Base-by-base conservation (phyloP, 83 land plant genomes). In the Thuja plicata region DNA sequence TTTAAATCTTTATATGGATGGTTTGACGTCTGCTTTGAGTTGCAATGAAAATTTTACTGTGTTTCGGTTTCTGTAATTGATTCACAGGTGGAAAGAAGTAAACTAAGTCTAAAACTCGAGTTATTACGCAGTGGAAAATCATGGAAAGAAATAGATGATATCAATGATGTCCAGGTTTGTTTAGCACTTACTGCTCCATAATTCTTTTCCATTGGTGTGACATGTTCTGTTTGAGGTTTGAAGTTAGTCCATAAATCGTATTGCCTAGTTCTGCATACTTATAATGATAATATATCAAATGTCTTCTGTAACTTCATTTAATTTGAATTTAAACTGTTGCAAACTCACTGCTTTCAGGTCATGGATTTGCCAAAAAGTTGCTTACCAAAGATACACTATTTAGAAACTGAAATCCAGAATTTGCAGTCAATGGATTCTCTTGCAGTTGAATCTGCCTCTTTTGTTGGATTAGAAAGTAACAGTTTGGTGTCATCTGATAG, bases 81-180 rank as follows among this genome's bases (percentile, higher is more conserved):
- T 27, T 32, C 52, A n/a, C 87, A 93, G 94, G 86, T 91, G 9
- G 89, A 92, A 30, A 86, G 93, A 60, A 91, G 89, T 79, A 90
- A 90, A 70, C 83, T 91, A 84, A 91, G 88, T 62, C 76, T 86
- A 45, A 93, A 91, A 87, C 90, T 93, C 83, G 94, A 91, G 38
- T 80, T 92, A 48, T 70, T 93, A 13, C 94, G 90, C 16, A 82
- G 57, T 88, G 94, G 94, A 30, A 93, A 89, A 88, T 50, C 94
- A 45, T 88, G 91, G 84, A 82, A 84, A 48, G 94, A 93, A 85
- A 41, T 88, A 17, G 92, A 93, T 84, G 88, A 87, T 57, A 79
- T 79, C 19, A 88, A 92, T 40, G 90, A 91, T 17, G 54, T 86
- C 30, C 37, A 87, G 92, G 91, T 74, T 86, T 80, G 85, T 88